Conservation (phyloP, 352 stramenopile species). For the Phytophthora capsici region DNA sequence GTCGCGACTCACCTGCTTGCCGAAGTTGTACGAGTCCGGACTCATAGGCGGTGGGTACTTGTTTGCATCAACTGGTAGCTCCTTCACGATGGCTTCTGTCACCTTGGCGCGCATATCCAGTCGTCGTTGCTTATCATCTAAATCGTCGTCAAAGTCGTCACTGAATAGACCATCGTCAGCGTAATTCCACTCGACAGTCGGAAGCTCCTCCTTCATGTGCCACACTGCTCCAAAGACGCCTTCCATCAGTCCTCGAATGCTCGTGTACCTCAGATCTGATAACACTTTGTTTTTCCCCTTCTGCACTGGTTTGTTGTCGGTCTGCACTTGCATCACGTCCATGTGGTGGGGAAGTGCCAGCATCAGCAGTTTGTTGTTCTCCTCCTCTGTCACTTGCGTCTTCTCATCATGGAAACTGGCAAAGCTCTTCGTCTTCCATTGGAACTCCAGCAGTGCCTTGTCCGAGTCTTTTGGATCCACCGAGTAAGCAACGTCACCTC, state of each 20-base stretch:
- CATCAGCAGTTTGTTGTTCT: constrained; percentile 71
- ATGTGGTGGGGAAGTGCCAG: constrained; percentile 77
- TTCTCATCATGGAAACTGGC: constrained; percentile 20
- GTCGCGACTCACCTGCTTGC: constrained; percentile 79
- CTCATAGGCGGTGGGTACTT: constrained; percentile 51
- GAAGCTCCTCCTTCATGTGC: constrained; percentile 68
- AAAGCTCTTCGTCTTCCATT: constrained; percentile 71
- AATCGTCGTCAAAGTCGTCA: constrained; percentile 33
- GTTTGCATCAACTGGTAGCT: constrained; percentile 58
- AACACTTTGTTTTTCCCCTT: constrained; percentile 45
- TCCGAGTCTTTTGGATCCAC: constrained; percentile 44
- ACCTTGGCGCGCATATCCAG: constrained; percentile 42
- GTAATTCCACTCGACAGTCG: constrained; percentile 71
- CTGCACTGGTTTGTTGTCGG: constrained; percentile 2
- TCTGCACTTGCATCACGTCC: constrained; percentile 49
- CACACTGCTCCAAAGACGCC: constrained; percentile 69
- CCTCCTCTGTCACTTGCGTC: constrained; percentile 12
- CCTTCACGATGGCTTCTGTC: constrained; percentile 44
- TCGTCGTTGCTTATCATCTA: constrained; percentile 36
- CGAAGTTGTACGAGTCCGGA: constrained; percentile 81
- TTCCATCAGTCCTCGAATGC: constrained; percentile 77
- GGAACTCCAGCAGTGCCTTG: constrained; percentile 54
- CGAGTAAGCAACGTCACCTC: constrained; percentile 57
- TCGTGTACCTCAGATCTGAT: constrained; percentile 61
- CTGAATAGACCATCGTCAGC: constrained; percentile 60